phyloP scores from a whole-genome alignment of 805 yeast species.

The Yamadazyma takamatsuzukensis region DNA sequence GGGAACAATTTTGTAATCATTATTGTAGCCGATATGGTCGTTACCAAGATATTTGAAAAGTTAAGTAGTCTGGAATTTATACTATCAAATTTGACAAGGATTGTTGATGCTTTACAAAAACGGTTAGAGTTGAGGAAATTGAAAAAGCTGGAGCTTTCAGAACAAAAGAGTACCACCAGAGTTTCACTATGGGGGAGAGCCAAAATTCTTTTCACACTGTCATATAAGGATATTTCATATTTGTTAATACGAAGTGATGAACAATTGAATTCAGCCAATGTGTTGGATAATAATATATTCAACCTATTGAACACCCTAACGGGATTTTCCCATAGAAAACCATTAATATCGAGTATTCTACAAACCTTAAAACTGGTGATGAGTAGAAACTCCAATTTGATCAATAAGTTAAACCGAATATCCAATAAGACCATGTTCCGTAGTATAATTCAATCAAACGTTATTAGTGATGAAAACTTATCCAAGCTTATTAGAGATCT shows the following conservation, averaged over 20 bases:
- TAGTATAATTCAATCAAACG: conserved; percentile 8
- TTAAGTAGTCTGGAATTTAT: conserved; percentile 25
- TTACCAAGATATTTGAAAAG: conserved; percentile 20
- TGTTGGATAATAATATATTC: conserved; percentile 8
- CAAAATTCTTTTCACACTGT: conserved; percentile 6
- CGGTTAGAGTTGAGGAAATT: no score
- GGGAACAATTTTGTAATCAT: conserved; percentile 18
- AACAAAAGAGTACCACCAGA: no score
- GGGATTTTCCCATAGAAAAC: conserved; percentile 11
- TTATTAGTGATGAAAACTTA: conserved; percentile 10
- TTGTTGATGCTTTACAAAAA: no score
- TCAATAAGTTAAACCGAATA: conserved; percentile 9
- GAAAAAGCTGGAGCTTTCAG: no score
- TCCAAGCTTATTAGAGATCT: conserved; percentile 5
- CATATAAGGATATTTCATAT: conserved; percentile 12
- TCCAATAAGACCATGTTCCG: conserved; percentile 8
- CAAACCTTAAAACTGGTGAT: conserved; percentile 3
- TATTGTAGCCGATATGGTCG: conserved; percentile 28
- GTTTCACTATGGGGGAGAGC: conserved; percentile 5
- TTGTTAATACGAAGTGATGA: conserved; percentile 9
- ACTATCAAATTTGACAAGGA: conserved; percentile 7
- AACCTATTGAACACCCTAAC: conserved; percentile 8
- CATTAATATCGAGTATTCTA: conserved; percentile 7
- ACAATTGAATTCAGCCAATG: conserved; percentile 3
- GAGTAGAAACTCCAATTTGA: conserved; percentile 2